Base-by-base conservation (phyloP, 2,329 filamentous ascomycete genomes). In the Elsinoe australis region DNA sequence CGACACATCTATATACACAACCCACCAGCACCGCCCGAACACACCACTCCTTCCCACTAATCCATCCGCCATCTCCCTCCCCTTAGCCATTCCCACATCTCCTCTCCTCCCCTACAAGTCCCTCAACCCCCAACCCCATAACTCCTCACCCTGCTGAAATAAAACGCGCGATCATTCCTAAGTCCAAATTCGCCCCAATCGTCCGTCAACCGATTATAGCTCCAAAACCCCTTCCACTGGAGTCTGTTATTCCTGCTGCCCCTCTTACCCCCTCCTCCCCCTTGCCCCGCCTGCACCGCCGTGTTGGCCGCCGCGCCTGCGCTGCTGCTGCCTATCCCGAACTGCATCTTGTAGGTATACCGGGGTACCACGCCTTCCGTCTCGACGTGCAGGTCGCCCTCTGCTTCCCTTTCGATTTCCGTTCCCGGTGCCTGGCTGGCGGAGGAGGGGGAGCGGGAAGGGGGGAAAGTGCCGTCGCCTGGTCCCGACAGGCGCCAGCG, bases 141-240 rank as follows among this genome's bases (percentile, higher is more conserved):
- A 33, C 78, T 79, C 59, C 69, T 76, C 4, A 83, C 79, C 32
- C 79, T 62, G 55, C 74, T 75, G 67, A 78, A 83, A 52, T 78
- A 78, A 59, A 75, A 82, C 1, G 76, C 66, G 52, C 72, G 67
- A 62, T 82, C 76, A 58, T 83, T 79, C 60, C 74, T 76, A 56
- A 82, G 58, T 1, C 70, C 71, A 65, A 96, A 96, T 67, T 86
- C 83, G 3, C 75, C 86, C 85, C 86, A 92, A 65, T 95, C 89
- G 62, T 94, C 88, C 5, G 87, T 94, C 59, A 94, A 65, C 56
- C 78, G 77, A 62, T 96, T 94, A 62, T 94, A 90, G 68, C 83
- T 90, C 79, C 87, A 94, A 62, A 89, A 95, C 1, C 85, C 83
- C 58, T 84, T 83, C 90, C 92, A 98, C 0, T 72, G 69, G 44